These are phyloP conservation scores for Dianthus caryophyllus DNA, from an alignment of 148 eudicot genomes.

Conservation along the genomic window DNA sequence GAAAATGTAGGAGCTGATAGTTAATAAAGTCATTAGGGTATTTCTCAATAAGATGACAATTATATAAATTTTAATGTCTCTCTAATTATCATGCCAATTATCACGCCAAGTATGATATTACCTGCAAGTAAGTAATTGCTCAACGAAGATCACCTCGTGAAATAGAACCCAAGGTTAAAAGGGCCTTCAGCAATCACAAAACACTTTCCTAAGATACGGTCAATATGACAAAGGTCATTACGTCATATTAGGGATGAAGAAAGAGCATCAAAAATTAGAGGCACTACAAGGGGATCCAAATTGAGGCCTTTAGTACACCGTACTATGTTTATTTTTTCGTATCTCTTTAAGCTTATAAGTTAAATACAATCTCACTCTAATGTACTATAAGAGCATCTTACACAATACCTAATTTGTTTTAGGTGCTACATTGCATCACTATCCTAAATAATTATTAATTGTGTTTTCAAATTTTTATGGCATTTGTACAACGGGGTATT, in stretches of 20 bases:
- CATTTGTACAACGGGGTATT: no score
- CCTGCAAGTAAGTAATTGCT: slow-evolving; percentile 91
- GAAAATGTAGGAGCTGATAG: not conserved
- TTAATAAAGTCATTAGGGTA: not conserved
- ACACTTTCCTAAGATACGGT: slow-evolving; percentile 10
- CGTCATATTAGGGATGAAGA: not conserved
- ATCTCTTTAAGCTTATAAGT: no score
- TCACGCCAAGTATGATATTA: slow-evolving; percentile 32
- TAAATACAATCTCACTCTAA: no score
- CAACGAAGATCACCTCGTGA: slow-evolving; percentile 98
- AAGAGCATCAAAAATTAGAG: slow-evolving; percentile 12
- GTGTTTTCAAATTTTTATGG: no score
- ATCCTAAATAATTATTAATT: no score
- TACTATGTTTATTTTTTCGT: no score
- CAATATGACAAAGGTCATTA: not conserved
- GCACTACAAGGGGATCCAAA: slow-evolving; percentile 72
- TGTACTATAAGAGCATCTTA: no score
- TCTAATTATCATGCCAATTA: not conserved
- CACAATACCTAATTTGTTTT: no score
- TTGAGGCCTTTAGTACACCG: slow-evolving; percentile 74
- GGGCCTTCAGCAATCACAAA: slow-evolving; percentile 51
- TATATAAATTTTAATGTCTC: not conserved
- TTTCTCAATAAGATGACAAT: not conserved
- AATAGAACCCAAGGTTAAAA: slow-evolving; percentile 75
- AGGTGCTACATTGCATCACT: no score